phyloP scores from a whole-genome alignment of 306 rosid genomes.

The Prunus mongolica region DNA sequence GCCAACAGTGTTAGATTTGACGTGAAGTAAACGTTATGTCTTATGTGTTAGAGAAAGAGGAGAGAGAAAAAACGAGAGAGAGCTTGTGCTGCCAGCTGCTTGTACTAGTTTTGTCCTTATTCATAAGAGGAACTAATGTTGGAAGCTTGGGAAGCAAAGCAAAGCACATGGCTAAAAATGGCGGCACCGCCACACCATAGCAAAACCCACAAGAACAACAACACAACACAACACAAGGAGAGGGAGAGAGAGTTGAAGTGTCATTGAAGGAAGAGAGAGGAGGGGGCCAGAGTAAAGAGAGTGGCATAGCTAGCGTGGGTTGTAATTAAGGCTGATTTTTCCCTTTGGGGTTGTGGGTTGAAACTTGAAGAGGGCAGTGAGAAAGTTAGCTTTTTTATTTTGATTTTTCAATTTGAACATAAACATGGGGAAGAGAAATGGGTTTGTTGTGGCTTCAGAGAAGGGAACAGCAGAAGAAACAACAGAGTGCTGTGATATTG shows the following conservation, averaged over 20 bases:
- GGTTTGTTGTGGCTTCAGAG: conserved; percentile 7
- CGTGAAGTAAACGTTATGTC: conserved; percentile 22
- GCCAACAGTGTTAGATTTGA: conserved; percentile 22
- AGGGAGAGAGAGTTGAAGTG: conserved; percentile 6
- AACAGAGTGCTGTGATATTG: conserved; percentile 26
- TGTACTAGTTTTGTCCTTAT: conserved; percentile 24
- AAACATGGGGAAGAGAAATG: conserved; percentile 28
- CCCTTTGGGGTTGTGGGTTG: conserved; percentile 2
- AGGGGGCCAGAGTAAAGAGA: neutral
- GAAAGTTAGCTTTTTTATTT: conserved; percentile 10
- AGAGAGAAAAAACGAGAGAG: neutral
- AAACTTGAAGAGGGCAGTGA: neutral
- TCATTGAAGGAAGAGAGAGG: conserved; percentile 7
- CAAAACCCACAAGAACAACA: conserved; percentile 9
- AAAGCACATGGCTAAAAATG: conserved; percentile 27
- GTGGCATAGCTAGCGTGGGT: conserved; percentile 18
- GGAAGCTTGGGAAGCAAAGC: conserved; percentile 31
- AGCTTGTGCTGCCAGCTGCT: conserved; percentile 8
- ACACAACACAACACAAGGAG: neutral
- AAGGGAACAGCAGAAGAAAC: conserved; percentile 28
- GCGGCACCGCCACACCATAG: conserved; percentile 25
- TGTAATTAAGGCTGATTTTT: conserved; percentile 12
- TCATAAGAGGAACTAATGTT: conserved; percentile 26
- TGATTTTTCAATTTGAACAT: neutral
- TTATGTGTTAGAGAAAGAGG: neutral